Evolutionary conservation across 1,284 basidiomycete genomes (phyloP).

Genomic region (Singerocomus inundabilis): DNA sequence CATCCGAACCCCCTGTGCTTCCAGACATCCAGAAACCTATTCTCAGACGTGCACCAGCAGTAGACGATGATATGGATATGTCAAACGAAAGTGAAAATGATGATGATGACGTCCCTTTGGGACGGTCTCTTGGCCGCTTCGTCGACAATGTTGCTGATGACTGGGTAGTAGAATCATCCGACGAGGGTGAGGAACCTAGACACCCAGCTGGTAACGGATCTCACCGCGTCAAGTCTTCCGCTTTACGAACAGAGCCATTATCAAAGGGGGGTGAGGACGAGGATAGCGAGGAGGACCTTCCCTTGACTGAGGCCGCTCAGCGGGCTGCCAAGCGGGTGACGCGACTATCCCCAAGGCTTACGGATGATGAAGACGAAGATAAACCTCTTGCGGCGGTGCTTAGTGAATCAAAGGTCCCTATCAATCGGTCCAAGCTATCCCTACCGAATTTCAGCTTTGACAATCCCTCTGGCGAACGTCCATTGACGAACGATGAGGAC

Average conservation of each 20-base stretch:
- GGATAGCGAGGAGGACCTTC: constrained; percentile 73
- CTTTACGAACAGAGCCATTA: constrained; percentile 13
- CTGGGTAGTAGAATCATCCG: constrained; percentile 62
- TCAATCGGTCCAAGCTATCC: constrained; percentile 49
- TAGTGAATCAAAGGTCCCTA: constrained; percentile 46
- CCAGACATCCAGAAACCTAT: constrained; percentile 52
- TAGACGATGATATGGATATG: constrained; percentile 46
- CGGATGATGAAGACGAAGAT: constrained; percentile 56
- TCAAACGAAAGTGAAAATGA: constrained; percentile 52
- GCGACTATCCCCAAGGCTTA: constrained; percentile 17
- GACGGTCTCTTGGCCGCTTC: constrained; percentile 23
- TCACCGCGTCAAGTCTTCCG: constrained; percentile 35
- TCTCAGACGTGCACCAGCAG: constrained; percentile 44
- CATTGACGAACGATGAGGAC: constrained; percentile 42
- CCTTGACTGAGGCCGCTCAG: constrained; percentile 56
- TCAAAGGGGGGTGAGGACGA: constrained; percentile 32
- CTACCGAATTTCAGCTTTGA: constrained; percentile 48
- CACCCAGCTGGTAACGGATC: constrained; percentile 57
- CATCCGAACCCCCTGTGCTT: constrained; percentile 52
- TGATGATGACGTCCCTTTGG: constrained; percentile 36
- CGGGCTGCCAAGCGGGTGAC: constrained; percentile 29
- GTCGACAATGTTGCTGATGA: constrained; percentile 35
- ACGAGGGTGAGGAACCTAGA: constrained; percentile 51
- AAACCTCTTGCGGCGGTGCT: constrained; percentile 63
- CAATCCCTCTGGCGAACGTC: constrained; percentile 29